Percentiles rank a stretch among this genome's conserved stretches.
phyloP scores from a whole-genome alignment of 2,329 filamentous ascomycete species.

The Fusarium siculi region DNA sequence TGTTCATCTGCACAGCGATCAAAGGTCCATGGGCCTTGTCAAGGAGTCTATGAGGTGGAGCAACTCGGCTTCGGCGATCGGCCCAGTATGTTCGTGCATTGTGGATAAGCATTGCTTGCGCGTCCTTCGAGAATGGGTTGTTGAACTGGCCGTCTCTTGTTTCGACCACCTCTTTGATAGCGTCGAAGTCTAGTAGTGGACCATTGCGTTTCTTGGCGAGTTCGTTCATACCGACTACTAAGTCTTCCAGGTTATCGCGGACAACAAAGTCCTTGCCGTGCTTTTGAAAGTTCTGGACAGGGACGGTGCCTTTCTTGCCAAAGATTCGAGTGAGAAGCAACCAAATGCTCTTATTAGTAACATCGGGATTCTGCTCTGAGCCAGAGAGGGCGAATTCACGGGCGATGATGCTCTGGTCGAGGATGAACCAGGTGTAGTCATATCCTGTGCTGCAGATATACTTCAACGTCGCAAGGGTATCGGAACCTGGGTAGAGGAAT shows the following conservation, averaged over 20 bases:
- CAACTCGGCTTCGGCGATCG: constrained; percentile 62
- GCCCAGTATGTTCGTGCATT: constrained; percentile 67
- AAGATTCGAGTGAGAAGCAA: constrained; percentile 63
- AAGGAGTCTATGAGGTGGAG: constrained; percentile 63
- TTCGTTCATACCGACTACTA: constrained; percentile 69
- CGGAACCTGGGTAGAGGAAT: constrained; percentile 65
- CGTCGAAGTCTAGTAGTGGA: constrained; percentile 57
- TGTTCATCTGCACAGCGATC: constrained; percentile 69
- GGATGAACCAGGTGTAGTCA: constrained; percentile 72
- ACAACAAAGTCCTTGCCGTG: constrained; percentile 70
- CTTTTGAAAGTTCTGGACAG: constrained; percentile 68
- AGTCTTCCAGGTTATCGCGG: constrained; percentile 63
- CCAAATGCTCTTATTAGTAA: constrained; percentile 67
- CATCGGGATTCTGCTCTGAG: constrained; percentile 71
- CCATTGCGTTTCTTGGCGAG: constrained; percentile 59
- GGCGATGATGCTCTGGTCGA: constrained; percentile 68
- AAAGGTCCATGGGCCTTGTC: constrained; percentile 67
- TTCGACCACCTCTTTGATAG: constrained; percentile 60
- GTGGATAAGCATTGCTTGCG: constrained; percentile 69
- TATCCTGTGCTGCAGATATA: constrained; percentile 70
- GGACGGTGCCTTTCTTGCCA: constrained; percentile 61
- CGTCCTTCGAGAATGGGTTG: constrained; percentile 68
- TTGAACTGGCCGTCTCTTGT: constrained; percentile 65
- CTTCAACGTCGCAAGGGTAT: constrained; percentile 67
- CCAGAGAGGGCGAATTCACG: constrained; percentile 71